phyloP scores from a whole-genome alignment of 176 grass and related monocot species.

The Hordeum marinum region DNA sequence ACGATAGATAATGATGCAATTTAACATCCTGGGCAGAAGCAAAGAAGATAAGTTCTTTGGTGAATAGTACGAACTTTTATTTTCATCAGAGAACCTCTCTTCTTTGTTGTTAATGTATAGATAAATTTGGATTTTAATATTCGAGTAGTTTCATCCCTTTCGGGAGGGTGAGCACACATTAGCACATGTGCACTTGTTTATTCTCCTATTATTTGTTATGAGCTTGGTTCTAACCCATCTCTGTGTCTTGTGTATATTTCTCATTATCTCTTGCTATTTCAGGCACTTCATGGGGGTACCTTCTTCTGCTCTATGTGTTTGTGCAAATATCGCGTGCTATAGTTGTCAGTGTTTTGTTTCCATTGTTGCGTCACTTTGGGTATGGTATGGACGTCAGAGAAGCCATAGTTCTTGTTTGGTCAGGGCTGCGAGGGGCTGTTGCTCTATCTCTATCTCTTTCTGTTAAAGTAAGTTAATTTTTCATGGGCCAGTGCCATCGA shows the following conservation, averaged over 20 bases:
- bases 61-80: background rate
- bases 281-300: constrained; percentile 85
- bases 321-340: constrained; percentile 64
- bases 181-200: background rate
- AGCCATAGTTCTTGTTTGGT: constrained; percentile 75
- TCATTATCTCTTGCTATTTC: constrained; percentile 36
- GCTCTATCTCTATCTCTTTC: constrained; percentile 68
- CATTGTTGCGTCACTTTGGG: constrained; percentile 69
- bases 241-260: background rate
- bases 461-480: constrained; percentile 67
- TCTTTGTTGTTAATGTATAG: background rate
- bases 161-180: background rate
- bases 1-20: background rate
- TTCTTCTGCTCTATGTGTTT: constrained; percentile 80
- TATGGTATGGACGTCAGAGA: constrained; percentile 84
- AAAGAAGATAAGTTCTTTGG: background rate
- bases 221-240: background rate
- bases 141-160: background rate
- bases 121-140: background rate
- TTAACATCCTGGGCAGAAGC: background rate
- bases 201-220: background rate
- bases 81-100: background rate
- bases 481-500: background rate
- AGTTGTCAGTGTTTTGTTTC: constrained; percentile 74
- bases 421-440: constrained; percentile 85